These are phyloP conservation scores for Fusarium circinatum DNA, from an alignment of 2,329 filamentous ascomycete species.

Conservation along the genomic window DNA sequence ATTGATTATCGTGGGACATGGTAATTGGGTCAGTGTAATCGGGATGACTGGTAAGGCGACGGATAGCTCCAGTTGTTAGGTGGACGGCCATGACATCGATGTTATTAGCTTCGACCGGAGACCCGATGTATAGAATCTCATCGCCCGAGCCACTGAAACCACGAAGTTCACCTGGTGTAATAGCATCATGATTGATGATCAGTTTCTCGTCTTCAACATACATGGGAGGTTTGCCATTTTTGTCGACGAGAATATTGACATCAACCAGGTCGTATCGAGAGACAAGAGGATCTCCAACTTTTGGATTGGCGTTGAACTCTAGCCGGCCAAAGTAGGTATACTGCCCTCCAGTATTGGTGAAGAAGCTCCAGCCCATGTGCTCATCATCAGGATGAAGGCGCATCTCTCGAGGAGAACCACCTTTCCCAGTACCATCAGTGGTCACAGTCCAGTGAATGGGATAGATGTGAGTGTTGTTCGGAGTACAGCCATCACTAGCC, in stretches of 20 bases:
- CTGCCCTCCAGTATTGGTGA: constrained; percentile 42
- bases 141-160: constrained; percentile 55
- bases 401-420: constrained; percentile 53
- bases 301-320: constrained; percentile 52
- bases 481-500: constrained; percentile 26
- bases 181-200: neutral
- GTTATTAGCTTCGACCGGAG: constrained; percentile 54
- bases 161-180: constrained; percentile 55
- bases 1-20: constrained; percentile 56
- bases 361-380: constrained; percentile 56
- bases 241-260: neutral
- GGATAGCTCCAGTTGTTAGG: constrained; percentile 52
- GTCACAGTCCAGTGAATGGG: constrained; percentile 28
- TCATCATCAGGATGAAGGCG: constrained; percentile 57
- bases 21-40: constrained; percentile 57
- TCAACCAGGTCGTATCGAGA: neutral
- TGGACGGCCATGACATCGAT: constrained; percentile 57
- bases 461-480: constrained; percentile 8
- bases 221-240: neutral
- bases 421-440: constrained; percentile 43
- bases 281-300: neutral
- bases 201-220: neutral
- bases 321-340: constrained; percentile 52
- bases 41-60: constrained; percentile 55
- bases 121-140: constrained; percentile 55